Evolutionary conservation across 257 asterid species (phyloP), one percentile per base, ranked within the genome.

Genomic region (Cinchona pubescens): DNA sequence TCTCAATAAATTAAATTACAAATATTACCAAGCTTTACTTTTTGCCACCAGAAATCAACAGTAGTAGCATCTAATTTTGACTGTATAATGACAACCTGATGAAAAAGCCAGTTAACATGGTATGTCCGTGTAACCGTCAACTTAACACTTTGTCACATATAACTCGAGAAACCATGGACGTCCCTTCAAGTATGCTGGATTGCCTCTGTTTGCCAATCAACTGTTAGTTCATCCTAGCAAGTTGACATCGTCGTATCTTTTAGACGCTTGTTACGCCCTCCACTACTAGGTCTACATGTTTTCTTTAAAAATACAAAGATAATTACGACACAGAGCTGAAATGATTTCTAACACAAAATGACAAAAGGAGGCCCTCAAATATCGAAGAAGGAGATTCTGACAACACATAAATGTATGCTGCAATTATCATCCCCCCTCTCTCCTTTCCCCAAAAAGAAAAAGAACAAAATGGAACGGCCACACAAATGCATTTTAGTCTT

Each of bases 221-320:
- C 55, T 48, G 7, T 48, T 67, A 13, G 12, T 40, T 19, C 48
- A 67, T 69, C 53, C 69, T 25, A 59, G 69, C n/a, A 27, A 40
- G 34, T 23, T 25, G 13, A 79, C 65, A 65, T 81, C 80, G 12
- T 84, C 8, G 76, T 56, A 55, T 80, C 88, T 73, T 83, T 79
- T 73, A 72, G 74, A 68, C 79, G 88, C 83, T 76, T 78, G 86
- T 82, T 82, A 83, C 85, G 88, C 75, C 97, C 96, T 81, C 97
- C 97, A 75, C 96, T 89, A 5, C 93, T 85, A 56, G 97, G 97
- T 86, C 95, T 89, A 63, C 81, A 76, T 29, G 68, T 38, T 61
- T 37, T n/a, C 3, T n/a, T n/a, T n/a, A n/a, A n/a, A 35, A 29
- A 42, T 27, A 37, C 27, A 29, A 37, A 10, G n/a, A 9, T 5